Percentiles rank a stretch among this genome's conserved stretches.
Evolutionary conservation across 495 filamentous ascomycete species (phyloP).

Genomic region (Letharia lupina): DNA sequence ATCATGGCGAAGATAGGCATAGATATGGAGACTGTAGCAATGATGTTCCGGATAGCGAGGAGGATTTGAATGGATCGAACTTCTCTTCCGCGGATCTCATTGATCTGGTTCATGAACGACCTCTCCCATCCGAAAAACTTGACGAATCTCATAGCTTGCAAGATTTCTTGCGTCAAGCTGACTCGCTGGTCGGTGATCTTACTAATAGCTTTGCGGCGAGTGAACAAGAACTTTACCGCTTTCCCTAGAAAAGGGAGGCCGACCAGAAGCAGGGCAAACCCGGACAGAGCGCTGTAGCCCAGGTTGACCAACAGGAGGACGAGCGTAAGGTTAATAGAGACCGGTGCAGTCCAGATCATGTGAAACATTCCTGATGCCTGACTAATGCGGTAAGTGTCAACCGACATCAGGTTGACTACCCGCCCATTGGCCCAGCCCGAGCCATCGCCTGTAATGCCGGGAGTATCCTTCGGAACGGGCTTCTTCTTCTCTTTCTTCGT

Average conservation of each 20-base stretch:
- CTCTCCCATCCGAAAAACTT: conserved; percentile 93
- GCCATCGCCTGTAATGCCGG: conserved; percentile 52
- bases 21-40: conserved; percentile 65
- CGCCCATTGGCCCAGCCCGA: conserved; percentile 82
- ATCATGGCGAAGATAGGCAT: conserved; percentile 86
- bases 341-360: conserved; percentile 74
- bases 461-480: conserved; percentile 29
- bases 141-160: conserved; percentile 85
- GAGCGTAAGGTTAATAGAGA: conserved; percentile 67
- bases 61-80: conserved; percentile 71
- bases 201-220: conserved; percentile 66
- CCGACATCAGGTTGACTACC: conserved; percentile 82
- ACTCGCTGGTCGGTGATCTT: conserved; percentile 85
- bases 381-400: conserved; percentile 82
- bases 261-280: conserved; percentile 70
- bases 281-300: conserved; percentile 75
- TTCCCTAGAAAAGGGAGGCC: conserved; percentile 63
- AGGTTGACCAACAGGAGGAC: conserved; percentile 73
- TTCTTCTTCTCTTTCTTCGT: conserved; percentile 35
- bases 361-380: conserved; percentile 78
- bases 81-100: conserved; percentile 60
- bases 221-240: conserved; percentile 62
- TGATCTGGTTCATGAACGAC: conserved; percentile 65
- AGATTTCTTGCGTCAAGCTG: conserved; percentile 79
- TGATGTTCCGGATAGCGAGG: conserved; percentile 69